phyloP scores from a whole-genome alignment of 345 rosid genomes.

The Eucalyptus cloeziana region DNA sequence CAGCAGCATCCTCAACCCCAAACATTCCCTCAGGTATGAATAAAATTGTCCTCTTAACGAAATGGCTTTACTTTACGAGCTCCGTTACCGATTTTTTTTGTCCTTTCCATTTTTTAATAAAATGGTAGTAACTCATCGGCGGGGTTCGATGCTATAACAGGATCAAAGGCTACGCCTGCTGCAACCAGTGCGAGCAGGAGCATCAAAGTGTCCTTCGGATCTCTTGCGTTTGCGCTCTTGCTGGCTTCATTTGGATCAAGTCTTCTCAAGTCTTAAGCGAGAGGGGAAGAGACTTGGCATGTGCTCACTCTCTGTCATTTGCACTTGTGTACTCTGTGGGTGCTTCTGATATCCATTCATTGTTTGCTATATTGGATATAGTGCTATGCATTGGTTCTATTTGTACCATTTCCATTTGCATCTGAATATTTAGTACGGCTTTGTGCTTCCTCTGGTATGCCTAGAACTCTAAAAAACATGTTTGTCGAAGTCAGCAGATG shows the following conservation, averaged over 20 bases:
- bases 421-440: background rate
- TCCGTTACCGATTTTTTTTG: background rate
- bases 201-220: background rate
- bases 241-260: background rate
- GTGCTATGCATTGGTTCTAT: background rate
- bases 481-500: background rate
- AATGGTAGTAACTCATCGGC: background rate
- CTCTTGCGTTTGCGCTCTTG: background rate
- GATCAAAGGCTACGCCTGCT: background rate
- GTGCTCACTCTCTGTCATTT: background rate
- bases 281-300: background rate
- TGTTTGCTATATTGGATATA: background rate
- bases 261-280: background rate
- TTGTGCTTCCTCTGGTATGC: background rate
- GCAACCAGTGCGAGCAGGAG: background rate
- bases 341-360: background rate
- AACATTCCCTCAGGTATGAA: constrained; percentile 8
- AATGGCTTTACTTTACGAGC: background rate
- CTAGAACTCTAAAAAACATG: background rate
- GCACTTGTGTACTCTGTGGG: background rate
- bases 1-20: constrained; percentile 3
- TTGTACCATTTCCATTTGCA: background rate
- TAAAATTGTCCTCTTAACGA: background rate
- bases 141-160: background rate
- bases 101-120: background rate